Base-by-base conservation (phyloP, 2,329 filamentous ascomycete species). In the Aspergillus sp. region DNA sequence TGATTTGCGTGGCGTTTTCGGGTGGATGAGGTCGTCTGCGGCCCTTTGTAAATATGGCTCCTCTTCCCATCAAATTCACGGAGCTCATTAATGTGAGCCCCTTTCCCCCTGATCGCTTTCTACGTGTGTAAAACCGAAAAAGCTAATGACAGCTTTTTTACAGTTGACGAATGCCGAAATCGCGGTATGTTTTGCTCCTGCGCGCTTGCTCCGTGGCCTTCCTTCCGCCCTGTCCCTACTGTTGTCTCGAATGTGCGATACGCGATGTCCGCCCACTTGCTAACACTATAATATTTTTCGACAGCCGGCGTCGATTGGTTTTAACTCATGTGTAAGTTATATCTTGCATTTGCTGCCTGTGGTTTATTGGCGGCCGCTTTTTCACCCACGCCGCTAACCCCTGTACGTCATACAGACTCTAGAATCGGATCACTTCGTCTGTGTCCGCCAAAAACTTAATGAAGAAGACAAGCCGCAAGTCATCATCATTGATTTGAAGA, bases 401-500 rank as follows among this genome's bases (percentile, higher is more conserved):
- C 39, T 54, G 55, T 69, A 27, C 57, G 33, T 42, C 64, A 51
- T 46, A 52, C 56, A 97, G 93, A 99, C 95, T 77, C 86, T 99
- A 80, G 95, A 99, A 84, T 99, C 95, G 74, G 95, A 99, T 79
- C 86, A 89, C 74, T 99, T 89, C 79, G 90, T 99, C 70, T 99
- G 95, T 78, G 89, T 99, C 73, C 90, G 95, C 77, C 93, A 98
- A 80, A 93, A 96, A 82, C 89, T 93, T 77, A 88, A 85, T 75
- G 90, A 92, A 70, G 86, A 88, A 65, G 85, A 91, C 64, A 89
- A 90, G 69, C 90, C 93, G 64, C 93, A 97, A 79, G 93, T 99
- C 65, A 89, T 99, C 78, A 99, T 99, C 76, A 82, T 99, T 79
- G 91, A 99, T 78, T 89, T 99, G 73, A 97, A 98, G 80, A 96